Base-by-base conservation (phyloP, 345 rosid species). In the Salix dunnii region DNA sequence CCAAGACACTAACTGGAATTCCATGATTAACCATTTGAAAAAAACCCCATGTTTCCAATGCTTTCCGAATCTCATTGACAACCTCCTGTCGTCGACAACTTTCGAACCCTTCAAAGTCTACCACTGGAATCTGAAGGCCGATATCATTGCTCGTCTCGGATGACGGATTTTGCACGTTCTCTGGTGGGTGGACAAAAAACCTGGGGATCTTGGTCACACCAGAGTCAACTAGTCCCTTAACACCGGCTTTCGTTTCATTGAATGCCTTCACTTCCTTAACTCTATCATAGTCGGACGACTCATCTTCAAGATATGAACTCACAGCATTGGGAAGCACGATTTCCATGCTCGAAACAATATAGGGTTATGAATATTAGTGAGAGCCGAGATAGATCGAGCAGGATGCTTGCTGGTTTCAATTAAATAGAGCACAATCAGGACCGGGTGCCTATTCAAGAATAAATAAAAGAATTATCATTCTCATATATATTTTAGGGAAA, bases 11-110 rank as follows among this genome's bases (percentile, higher is more conserved):
- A 2, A 53, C 73, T 5, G 89, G 84, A 75, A 87, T 73, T 68
- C 82, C 89, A 76, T 89, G 88, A 63, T 88, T 85, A 35, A 86
- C 79, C 67, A 86, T 72, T 53, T 88, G 89, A 69, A 88, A 85
- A 38, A 88, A 76, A 4, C 87, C 91, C 88, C 91, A 83, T 16
- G 72, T 85, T 74, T 82, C 83, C 13, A 87, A 76, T 14, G 87
- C 89, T 60, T 46, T 65, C 2, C 80, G 14, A 18, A 85, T 78
- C 77, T 76, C 70, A 21, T 72, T 27, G 16, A 80, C 78, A 11
- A 85, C 76, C 76, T 74, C 81, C 28, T 42, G 14, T 42, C 46
- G 14, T 42, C 46, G 46, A 11, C 46, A 42, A 0, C 46, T 12
- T 42, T 12, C 46, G 46, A 42, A 42, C 46, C 46, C 46, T 42